Conservation (phyloP, 2,329 filamentous ascomycete genomes). For the Colletotrichum shisoi region DNA sequence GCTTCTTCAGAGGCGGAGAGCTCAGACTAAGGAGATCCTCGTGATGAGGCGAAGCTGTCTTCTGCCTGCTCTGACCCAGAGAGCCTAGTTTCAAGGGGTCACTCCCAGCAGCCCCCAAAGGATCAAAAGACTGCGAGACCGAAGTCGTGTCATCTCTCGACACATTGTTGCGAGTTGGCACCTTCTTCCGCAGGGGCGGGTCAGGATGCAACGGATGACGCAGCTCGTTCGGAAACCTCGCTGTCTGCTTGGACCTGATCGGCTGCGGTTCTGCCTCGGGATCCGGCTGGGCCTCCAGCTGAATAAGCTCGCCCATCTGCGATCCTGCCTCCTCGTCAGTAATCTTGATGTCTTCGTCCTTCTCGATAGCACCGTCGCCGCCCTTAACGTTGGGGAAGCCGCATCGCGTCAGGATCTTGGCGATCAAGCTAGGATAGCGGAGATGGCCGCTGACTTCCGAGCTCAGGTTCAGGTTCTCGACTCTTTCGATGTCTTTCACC, state of each 20-base stretch:
- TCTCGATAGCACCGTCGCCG: conserved; percentile 56
- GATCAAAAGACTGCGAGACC: conserved; percentile 20
- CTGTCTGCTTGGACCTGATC: conserved; percentile 38
- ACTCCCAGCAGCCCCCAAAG: conserved; percentile 12
- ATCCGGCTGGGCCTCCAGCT: conserved; percentile 50
- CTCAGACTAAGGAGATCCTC: conserved; percentile 24
- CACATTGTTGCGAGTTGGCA: conserved; percentile 24
- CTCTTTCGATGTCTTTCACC: conserved; percentile 70
- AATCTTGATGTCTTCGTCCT: conserved; percentile 55
- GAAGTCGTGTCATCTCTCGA: conserved; percentile 15
- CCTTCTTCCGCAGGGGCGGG: conserved; percentile 28
- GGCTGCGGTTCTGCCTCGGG: conserved; percentile 33
- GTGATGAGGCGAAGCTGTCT: conserved; percentile 16
- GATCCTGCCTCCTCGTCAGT: conserved; percentile 45
- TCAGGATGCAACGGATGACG: conserved; percentile 32
- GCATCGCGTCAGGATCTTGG: conserved; percentile 61
- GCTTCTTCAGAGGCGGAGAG: background rate
- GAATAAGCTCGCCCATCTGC: conserved; percentile 52
- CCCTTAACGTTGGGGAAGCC: conserved; percentile 59
- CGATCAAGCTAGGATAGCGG: conserved; percentile 60
- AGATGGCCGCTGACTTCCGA: conserved; percentile 62
- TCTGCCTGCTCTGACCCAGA: conserved; percentile 11
- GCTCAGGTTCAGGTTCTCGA: conserved; percentile 65
- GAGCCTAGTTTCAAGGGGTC: conserved; percentile 20
- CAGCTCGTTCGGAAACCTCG: conserved; percentile 37